Conservation (phyloP, 1,284 basidiomycete species). For the Hemileia vastatrix region DNA sequence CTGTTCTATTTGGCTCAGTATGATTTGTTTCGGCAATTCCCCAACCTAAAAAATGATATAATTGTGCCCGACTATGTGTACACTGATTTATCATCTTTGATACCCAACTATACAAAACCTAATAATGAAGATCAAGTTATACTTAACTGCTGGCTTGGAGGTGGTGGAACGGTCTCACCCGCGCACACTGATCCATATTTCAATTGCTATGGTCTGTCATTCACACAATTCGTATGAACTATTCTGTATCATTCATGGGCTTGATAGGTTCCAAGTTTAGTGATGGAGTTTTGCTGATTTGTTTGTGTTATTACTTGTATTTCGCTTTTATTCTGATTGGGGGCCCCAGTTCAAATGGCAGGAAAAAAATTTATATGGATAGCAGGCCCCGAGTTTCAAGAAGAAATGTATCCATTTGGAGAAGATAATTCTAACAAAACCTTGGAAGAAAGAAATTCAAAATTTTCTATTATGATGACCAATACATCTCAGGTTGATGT, state of each 20-base stretch:
- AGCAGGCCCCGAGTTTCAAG: not conserved
- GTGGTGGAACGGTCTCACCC: conserved; percentile 63
- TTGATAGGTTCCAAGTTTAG: not conserved
- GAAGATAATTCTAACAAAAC: not conserved
- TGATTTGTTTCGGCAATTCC: conserved; percentile 73
- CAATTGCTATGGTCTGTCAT: conserved; percentile 68
- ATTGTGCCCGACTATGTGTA: conserved; percentile 78
- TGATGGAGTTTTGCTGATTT: not conserved
- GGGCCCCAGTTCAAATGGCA: conserved; percentile 8
- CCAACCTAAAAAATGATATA: conserved; percentile 63
- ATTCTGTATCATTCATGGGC: not conserved
- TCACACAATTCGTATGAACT: not conserved
- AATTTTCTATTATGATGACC: conserved; percentile 36
- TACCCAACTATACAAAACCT: conserved; percentile 57
- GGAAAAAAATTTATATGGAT: conserved; percentile 17
- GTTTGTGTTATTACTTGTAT: not conserved
- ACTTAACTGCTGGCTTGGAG: conserved; percentile 82
- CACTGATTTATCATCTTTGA: conserved; percentile 52
- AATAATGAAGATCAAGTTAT: conserved; percentile 59
- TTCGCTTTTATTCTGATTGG: no score
- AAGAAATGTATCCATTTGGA: conserved; percentile 21
- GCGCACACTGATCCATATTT: conserved; percentile 93
- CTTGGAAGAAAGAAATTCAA: not conserved
- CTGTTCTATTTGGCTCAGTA: conserved; percentile 85
- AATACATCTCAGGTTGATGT: conserved; percentile 48